Percentiles rank a stretch among this genome's conserved stretches.
These are phyloP conservation scores for Mayamaea pseudoterrestris DNA, from an alignment of 108 stramenopile genomes.

Conservation along the genomic window DNA sequence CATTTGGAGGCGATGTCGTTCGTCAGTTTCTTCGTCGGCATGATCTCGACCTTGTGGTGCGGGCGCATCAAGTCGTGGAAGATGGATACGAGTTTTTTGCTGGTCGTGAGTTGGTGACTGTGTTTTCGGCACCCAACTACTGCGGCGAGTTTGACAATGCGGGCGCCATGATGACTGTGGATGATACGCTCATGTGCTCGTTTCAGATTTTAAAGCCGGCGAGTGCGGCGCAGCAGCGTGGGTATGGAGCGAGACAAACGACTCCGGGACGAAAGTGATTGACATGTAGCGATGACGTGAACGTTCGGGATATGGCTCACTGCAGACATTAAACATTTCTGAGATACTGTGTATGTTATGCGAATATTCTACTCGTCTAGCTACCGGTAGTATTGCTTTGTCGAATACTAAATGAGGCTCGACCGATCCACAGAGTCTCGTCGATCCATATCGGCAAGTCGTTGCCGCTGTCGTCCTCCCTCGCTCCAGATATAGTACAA, in stretches of 20 bases:
- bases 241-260: constrained; percentile 47
- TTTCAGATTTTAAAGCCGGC: constrained; percentile 93
- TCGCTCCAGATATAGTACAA: constrained; percentile 17
- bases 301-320: too few relatives aligned
- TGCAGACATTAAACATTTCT: too few relatives aligned
- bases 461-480: constrained; percentile 13
- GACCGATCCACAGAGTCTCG: not conserved
- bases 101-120: constrained; percentile 93
- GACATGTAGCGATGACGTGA: too few relatives aligned
- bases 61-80: constrained; percentile 99
- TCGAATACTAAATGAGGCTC: not conserved
- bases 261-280: constrained; percentile 17
- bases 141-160: constrained; percentile 99
- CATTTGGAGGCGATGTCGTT: constrained; percentile 99
- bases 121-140: constrained; percentile 96
- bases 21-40: constrained; percentile 94
- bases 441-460: constrained; percentile 20
- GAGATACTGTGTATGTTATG: too few relatives aligned
- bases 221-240: constrained; percentile 73
- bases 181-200: constrained; percentile 93
- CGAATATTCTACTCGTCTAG: too few relatives aligned
- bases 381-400: too few relatives aligned
- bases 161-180: constrained; percentile 96
- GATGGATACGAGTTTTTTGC: constrained; percentile 99
- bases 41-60: constrained; percentile 95